Conservation (phyloP, 2,329 filamentous ascomycete genomes). For the Aureobasidium lini region DNA sequence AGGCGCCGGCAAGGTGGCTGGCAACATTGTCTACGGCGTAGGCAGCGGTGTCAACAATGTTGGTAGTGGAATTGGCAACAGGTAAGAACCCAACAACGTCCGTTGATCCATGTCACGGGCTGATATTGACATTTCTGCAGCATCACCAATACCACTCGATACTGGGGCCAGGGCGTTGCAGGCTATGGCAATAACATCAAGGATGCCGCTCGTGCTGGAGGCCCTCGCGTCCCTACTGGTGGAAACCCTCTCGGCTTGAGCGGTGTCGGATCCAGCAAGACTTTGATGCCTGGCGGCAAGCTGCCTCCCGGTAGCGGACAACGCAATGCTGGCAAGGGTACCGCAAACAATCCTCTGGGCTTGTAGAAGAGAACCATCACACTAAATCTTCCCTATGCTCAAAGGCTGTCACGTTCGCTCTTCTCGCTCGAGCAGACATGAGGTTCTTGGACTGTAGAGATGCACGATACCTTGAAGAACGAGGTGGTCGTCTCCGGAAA, state of each 20-base stretch:
- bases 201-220: conserved; percentile 38
- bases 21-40: conserved; percentile 35
- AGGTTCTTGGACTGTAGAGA: too few relatives aligned
- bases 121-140: conserved; percentile 20
- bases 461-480: too few relatives aligned
- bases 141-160: conserved; percentile 37
- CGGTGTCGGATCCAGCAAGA: conserved; percentile 26
- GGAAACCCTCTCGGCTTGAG: conserved; percentile 40
- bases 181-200: conserved; percentile 46
- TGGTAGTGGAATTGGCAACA: conserved; percentile 36
- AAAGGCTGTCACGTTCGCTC: too few relatives aligned
- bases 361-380: conserved; percentile 20
- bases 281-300: conserved; percentile 19
- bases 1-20: conserved; percentile 38
- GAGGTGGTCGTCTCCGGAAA: too few relatives aligned
- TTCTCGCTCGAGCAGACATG: too few relatives aligned
- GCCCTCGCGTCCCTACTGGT: conserved; percentile 36
- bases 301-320: conserved; percentile 16
- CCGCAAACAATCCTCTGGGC: conserved; percentile 36
- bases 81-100: conserved; percentile 21
- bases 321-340: conserved; percentile 27
- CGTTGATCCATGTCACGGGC: background rate
- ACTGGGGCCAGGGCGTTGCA: conserved; percentile 42
- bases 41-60: conserved; percentile 41
- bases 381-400: too few relatives aligned